Evolutionary conservation across 2,329 filamentous ascomycete species (phyloP), one percentile per base, ranked within the genome.

Genomic region (Acephala macrosclerotiorum): DNA sequence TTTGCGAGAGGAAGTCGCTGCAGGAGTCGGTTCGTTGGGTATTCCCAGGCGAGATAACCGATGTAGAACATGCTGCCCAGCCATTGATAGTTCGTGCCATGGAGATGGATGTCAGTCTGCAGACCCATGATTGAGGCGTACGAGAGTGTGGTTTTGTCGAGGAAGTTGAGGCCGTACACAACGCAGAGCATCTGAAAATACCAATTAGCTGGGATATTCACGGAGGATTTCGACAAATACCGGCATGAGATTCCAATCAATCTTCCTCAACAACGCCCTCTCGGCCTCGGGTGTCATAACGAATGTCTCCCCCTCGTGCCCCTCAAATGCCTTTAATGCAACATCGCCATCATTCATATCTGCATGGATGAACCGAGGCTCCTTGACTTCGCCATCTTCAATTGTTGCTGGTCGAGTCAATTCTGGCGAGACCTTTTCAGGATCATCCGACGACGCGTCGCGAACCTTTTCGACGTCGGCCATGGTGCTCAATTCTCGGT

Each of bases 1-100:
- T 90, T 90, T 0, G 86, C 88, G 2, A 90, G 75, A 0, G 88
- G 88, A 1, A 90, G 75, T 1, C 83, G 78, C 74, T 90, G 88
- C 18, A 72, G 57, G 1, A 77, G 60, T 55, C 72, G 69, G 61
- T 75, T 76, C 9, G 74, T 75, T 1, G 75, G 75, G 40, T 75
- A 77, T 63, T 76, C 74, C 70, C 70, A 75, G 14, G 64, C 57
- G 5, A 70, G 68, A 68, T 69, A 74, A 74, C 80, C 80, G 56
- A 83, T 81, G 65, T 82, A 83, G 66, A 83, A 83, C 73, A 83
- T 77, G 70, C 76, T 80, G 0, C 80, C 77, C 1, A 84, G 74
- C 83, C 83, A 85, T 73, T 83, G 80, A 68, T 85, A 84, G 36
- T 74, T 72, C 2, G 69, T 68, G 25, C 66, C 71, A 40, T 71